These are phyloP conservation scores for Pharus latifolius DNA, from an alignment of 176 grass and related monocot species.

Conservation along the genomic window DNA sequence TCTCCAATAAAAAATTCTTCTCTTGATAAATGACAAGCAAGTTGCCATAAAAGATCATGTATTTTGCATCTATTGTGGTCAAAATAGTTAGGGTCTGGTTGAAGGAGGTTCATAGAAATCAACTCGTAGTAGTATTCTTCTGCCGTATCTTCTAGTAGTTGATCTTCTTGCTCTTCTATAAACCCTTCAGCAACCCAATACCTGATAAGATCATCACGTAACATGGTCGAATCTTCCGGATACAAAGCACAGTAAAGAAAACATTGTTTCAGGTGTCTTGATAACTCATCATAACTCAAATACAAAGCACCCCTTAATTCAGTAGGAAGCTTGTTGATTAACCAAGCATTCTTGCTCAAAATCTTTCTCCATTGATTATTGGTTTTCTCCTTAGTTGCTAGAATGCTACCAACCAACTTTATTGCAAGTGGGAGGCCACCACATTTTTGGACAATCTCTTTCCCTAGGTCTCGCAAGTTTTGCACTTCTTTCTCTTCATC, in stretches of 20 bases:
- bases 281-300: slow-evolving; percentile 37
- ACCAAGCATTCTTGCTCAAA: slow-evolving; percentile 19
- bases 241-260: slow-evolving; percentile 27
- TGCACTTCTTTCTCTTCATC: slow-evolving; percentile 4
- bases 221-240: not conserved
- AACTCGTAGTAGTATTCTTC: slow-evolving; percentile 35
- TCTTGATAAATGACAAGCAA: slow-evolving; percentile 11
- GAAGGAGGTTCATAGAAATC: slow-evolving; percentile 24
- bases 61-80: not conserved
- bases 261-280: slow-evolving; percentile 17
- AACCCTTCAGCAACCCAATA: slow-evolving; percentile 37
- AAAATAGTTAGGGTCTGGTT: accelerated
- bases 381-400: not conserved
- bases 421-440: slow-evolving; percentile 39
- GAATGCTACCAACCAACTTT: not conserved
- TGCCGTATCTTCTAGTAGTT: slow-evolving; percentile 28
- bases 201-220: not conserved
- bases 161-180: not conserved
- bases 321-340: not conserved
- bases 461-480: not conserved
- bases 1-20: slow-evolving; percentile 18
- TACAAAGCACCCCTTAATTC: slow-evolving; percentile 16
- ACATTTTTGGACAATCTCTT: slow-evolving; percentile 26
- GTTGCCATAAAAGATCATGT: slow-evolving; percentile 25
- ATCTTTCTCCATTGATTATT: slow-evolving; percentile 19